Evolutionary conservation across 345 rosid genomes (phyloP), one percentile per base, ranked within the genome.

Genomic region (Nephelium lappaceum): DNA sequence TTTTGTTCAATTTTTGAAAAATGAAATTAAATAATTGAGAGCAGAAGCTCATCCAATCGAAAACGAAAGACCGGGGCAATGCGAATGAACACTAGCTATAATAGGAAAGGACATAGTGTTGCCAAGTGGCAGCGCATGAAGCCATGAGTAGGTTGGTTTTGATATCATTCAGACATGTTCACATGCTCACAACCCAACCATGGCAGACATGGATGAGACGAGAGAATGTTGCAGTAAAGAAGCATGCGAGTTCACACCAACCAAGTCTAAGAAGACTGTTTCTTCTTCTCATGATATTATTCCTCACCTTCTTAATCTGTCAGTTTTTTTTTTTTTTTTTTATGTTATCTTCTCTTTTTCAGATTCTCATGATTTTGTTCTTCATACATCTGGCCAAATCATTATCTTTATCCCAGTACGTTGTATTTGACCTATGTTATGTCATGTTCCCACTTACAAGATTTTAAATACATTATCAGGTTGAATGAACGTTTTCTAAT

Each of bases 261-360:
- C 36, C 36, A 31, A 31, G 36, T 31, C 36, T 3, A 31, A 31
- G 36, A 79, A 72, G 63, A 83, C 67, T 4, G 4, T 55, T 36
- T 72, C 76, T 31, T 71, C 83, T 43, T 83, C 95, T 71, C 94
- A 88, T 78, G 58, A 66, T 67, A 87, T 93, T 73, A 81, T 94
- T 67, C 97, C 97, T 76, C 98, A 89, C 76, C 78, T 94, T 74
- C 95, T 93, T 77, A 94, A 89, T 81, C 68, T 94, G 98, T 93
- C 43, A 86, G 96, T 72, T 16, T 45, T 23, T 76, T 16, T 57
- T 19, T 51, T 72, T 16, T 45, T 23, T 76, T 16, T 57, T 19
- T 51, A 19, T 69, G 5, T 53, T 0, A 60, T 6, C 21, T 16
- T 14, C 10, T 24, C 2, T 0, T 19, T 45, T 27, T 23, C 36